Base-by-base conservation (phyloP, 2,329 filamentous ascomycete species). In the Exophiala spinifera region DNA sequence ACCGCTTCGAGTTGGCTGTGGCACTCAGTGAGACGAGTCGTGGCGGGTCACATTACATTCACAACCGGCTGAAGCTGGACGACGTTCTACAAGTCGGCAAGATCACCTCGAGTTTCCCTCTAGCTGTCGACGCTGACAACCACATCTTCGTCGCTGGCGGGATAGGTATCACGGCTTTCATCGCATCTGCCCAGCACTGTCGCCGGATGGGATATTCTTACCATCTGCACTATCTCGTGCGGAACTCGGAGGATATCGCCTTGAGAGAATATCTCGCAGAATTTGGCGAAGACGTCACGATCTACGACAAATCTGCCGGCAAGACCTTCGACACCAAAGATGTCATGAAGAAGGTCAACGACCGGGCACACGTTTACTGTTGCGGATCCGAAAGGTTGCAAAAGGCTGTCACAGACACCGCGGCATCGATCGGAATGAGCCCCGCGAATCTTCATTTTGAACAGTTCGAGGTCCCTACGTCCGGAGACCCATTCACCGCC, bases 91-190 rank as follows among this genome's bases (percentile, higher is more conserved):
- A 76, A 7, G 75, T 81, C 1, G 75, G 78, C 1, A 73, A 74
- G 28, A 74, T 84, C 25, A 81, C 76, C 0, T 65, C 69, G 0
- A 79, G 75, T 39, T 74, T 84, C 20, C 74, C 75, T 1, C 67
- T 76, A 1, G 72, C 70, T 0, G 64, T 55, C 2, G 69, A 74
- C 1, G 80, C 80, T 6, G 81, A 79, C 59, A 74, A 79, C 46
- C 83, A 86, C 59, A 72, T 87, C 36, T 81, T 86, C 62, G 78
- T 88, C 25, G 82, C 77, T 0, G 84, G 81, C 8, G 85, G 84
- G 0, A 82, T 87, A 25, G 85, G 84, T 0, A 79, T 87, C 57
- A 87, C 85, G 1, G 84, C 84, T 0, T 87, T 87, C 59, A 63
- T 87, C 7, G 63, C 72, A 1, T 70, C 82, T 20, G 64, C 81